Evolutionary conservation across 208 protist genomes (phyloP).

Genomic region (Leishmania aethiopica): DNA sequence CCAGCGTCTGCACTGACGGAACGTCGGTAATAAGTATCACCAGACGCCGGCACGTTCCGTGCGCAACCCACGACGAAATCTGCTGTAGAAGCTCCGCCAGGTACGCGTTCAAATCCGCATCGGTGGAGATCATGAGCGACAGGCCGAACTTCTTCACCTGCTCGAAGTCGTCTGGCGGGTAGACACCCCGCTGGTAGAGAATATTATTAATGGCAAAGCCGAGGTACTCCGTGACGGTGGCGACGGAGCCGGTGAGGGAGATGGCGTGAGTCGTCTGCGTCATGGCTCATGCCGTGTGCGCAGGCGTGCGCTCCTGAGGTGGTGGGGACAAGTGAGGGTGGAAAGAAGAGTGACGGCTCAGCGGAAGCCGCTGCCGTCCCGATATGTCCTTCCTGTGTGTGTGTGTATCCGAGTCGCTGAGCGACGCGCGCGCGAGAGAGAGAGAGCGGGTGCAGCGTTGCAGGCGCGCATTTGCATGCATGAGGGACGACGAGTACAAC

Average conservation of each 20-base stretch:
- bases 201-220: slow-evolving; percentile 93
- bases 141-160: slow-evolving; percentile 96
- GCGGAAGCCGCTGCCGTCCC: neutral
- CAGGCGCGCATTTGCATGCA: neutral
- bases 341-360: neutral
- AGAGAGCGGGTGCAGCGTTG: neutral
- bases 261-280: slow-evolving; percentile 77
- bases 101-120: slow-evolving; percentile 95
- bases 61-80: slow-evolving; percentile 92
- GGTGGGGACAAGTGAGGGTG: neutral
- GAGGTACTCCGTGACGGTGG: slow-evolving; percentile 99
- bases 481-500: neutral
- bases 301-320: neutral
- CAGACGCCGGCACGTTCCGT: slow-evolving; percentile 92
- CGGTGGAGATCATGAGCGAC: slow-evolving; percentile 93
- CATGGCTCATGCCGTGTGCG: slow-evolving; percentile 23
- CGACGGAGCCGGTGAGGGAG: slow-evolving; percentile 95
- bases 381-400: neutral
- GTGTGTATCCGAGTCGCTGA: neutral
- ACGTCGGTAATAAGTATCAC: slow-evolving; percentile 93
- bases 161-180: slow-evolving; percentile 96
- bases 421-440: neutral
- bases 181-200: slow-evolving; percentile 98
- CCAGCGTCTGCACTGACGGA: slow-evolving; percentile 70
- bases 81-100: slow-evolving; percentile 95